These are phyloP conservation scores for Gracilaria domingensis DNA, from an alignment of 23 red algal species.

Conservation along the genomic window DNA sequence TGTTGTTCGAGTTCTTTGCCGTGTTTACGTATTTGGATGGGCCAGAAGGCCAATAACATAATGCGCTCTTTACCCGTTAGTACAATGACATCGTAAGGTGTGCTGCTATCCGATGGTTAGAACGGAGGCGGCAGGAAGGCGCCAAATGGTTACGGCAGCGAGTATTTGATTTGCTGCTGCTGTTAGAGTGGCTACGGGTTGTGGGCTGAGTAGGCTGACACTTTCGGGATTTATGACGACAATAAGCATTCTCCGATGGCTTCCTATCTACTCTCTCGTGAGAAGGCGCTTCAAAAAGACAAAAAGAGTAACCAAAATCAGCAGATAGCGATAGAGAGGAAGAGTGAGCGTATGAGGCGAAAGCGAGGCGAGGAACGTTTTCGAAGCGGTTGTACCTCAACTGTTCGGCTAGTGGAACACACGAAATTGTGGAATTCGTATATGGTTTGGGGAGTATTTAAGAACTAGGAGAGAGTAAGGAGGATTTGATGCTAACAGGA, in stretches of 20 bases:
- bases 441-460: too few relatives aligned
- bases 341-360: background rate
- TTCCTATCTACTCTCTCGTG: background rate
- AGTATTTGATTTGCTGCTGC: constrained; percentile 82
- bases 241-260: constrained; percentile 59
- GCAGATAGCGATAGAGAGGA: background rate
- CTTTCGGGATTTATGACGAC: constrained; percentile 60
- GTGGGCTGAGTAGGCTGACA: constrained; percentile 52
- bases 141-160: constrained; percentile 71
- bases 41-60: constrained; percentile 54
- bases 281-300: background rate
- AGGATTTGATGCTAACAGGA: too few relatives aligned
- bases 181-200: constrained; percentile 67
- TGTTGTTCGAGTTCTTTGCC: constrained; percentile 91
- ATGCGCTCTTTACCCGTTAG: too few relatives aligned
- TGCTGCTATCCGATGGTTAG: constrained; percentile 77
- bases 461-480: too few relatives aligned
- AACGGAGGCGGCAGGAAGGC: constrained; percentile 38
- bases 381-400: background rate
- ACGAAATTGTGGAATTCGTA: too few relatives aligned
- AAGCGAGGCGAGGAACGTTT: background rate
- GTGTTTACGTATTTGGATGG: constrained; percentile 56
- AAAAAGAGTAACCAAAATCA: background rate
- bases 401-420: too few relatives aligned
- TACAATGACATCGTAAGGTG: background rate